phyloP scores from a whole-genome alignment of 2,329 filamentous ascomycete species.

The Nemania serpens region DNA sequence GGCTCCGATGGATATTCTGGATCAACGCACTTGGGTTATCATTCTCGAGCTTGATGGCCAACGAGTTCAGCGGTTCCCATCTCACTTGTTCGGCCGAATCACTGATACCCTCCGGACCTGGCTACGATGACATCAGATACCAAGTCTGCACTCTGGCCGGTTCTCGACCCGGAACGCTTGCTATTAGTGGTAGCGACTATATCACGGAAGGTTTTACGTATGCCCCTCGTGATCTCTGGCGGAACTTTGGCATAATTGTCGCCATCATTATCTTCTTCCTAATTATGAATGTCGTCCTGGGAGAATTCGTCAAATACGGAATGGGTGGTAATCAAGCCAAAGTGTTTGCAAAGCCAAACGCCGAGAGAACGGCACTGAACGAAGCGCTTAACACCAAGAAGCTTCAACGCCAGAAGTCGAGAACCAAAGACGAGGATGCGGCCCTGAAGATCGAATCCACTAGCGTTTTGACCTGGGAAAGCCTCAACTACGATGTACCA shows the following conservation, averaged over 20 bases:
- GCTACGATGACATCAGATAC: constrained; percentile 71
- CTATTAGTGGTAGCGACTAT: constrained; percentile 71
- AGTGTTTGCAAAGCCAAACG: constrained; percentile 73
- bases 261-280: constrained; percentile 78
- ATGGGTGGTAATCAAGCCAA: constrained; percentile 82
- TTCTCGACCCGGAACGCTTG: constrained; percentile 65
- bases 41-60: constrained; percentile 82
- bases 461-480: constrained; percentile 82
- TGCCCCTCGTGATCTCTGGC: constrained; percentile 70
- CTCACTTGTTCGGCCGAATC: constrained; percentile 71
- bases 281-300: constrained; percentile 73
- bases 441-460: constrained; percentile 63
- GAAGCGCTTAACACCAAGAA: constrained; percentile 63
- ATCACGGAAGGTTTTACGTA: constrained; percentile 72
- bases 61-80: constrained; percentile 75
- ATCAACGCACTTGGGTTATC: constrained; percentile 75
- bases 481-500: constrained; percentile 77
- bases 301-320: constrained; percentile 77
- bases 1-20: constrained; percentile 81
- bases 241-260: constrained; percentile 82
- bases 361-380: constrained; percentile 70
- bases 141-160: constrained; percentile 84
- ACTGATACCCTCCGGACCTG: constrained; percentile 71
- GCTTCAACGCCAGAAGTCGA: constrained; percentile 56
- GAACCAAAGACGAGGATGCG: constrained; percentile 49